These are phyloP conservation scores for Melanogaster broomeanus DNA, from an alignment of 768 basidiomycete genomes.

Conservation along the genomic window DNA sequence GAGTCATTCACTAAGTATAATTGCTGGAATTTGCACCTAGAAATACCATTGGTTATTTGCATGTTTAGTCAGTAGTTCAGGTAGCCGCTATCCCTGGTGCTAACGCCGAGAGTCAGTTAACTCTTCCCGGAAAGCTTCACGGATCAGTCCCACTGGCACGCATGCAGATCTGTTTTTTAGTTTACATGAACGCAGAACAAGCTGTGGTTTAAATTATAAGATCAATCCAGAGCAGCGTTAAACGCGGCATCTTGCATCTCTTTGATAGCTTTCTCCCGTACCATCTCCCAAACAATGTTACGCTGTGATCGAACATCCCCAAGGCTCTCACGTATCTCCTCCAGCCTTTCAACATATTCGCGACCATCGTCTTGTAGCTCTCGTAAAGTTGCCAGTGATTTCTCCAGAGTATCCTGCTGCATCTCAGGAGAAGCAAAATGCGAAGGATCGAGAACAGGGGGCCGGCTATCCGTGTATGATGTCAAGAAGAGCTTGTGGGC, in stretches of 20 bases:
- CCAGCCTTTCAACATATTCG: slow-evolving; percentile 82
- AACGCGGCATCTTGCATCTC: slow-evolving; percentile 71
- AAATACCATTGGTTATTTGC: background rate
- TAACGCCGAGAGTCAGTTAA: slow-evolving; percentile 68
- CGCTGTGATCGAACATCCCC: slow-evolving; percentile 75
- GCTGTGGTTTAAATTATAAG: background rate
- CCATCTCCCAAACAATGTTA: slow-evolving; percentile 73
- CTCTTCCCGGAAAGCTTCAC: slow-evolving; percentile 69
- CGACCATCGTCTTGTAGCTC: slow-evolving; percentile 86
- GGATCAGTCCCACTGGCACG: no score
- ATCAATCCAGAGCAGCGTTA: slow-evolving; percentile 32
- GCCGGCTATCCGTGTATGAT: slow-evolving; percentile 46
- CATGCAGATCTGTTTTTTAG: no score
- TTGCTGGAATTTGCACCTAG: background rate
- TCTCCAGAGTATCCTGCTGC: slow-evolving; percentile 72
- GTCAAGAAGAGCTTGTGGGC: slow-evolving; percentile 69
- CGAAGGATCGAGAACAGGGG: slow-evolving; percentile 54
- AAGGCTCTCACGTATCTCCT: slow-evolving; percentile 80
- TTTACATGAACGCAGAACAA: background rate
- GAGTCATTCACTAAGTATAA: background rate
- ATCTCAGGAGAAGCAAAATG: slow-evolving; percentile 66
- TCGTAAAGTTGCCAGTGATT: slow-evolving; percentile 68
- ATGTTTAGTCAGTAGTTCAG: slow-evolving; percentile 67
- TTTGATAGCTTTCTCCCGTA: slow-evolving; percentile 70
- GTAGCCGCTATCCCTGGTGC: no score